Base-by-base conservation (phyloP, 257 asterid species). In the Haberlea rhodopensis region DNA sequence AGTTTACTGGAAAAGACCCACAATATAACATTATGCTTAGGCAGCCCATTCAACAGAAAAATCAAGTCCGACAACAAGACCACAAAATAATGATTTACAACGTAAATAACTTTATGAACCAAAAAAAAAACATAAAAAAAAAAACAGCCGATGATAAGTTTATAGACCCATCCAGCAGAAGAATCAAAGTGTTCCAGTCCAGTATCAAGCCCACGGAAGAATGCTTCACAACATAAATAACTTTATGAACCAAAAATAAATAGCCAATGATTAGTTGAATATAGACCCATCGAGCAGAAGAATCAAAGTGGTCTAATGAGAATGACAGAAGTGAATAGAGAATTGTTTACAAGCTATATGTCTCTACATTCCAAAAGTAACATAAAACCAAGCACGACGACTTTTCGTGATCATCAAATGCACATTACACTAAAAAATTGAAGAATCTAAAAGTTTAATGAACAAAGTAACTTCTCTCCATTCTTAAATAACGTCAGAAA, bases 261-360 rank as follows among this genome's bases (percentile, higher is more conserved):
- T 53, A 18, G 53, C 31, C 16, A 26, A 37, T 40, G n/a, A 66
- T 40, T 56, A 70, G 76, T 57, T 22, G n/a, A n/a, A n/a, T n/a
- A n/a, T n/a, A n/a, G n/a, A n/a, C n/a, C n/a, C n/a, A n/a, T 27
- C 52, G 34, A n/a, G 31, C 5, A 53, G 49, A 40, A 63, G 21
- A 15, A 51, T 26, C 37, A 66, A 32, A 60, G 45, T 29, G 32
- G 43, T 53, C 27, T 46, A 58, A 45, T 51, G n/a, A 29, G 34
- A 53, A 53, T 62, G 29, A 51, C 59, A 21, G 25, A 45, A 45
- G n/a, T 27, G 49, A 28, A 27, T 19, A 19, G 45, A 69, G 57
- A 67, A 46, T 13, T 16, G 21, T 27, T 2, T 5, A 52, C 27
- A 63, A 18, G 34, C 24, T 18, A 43, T 53, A 54, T 6, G 40